These are phyloP conservation scores for Russula sp. DNA, from an alignment of 768 basidiomycete genomes.

Conservation along the genomic window DNA sequence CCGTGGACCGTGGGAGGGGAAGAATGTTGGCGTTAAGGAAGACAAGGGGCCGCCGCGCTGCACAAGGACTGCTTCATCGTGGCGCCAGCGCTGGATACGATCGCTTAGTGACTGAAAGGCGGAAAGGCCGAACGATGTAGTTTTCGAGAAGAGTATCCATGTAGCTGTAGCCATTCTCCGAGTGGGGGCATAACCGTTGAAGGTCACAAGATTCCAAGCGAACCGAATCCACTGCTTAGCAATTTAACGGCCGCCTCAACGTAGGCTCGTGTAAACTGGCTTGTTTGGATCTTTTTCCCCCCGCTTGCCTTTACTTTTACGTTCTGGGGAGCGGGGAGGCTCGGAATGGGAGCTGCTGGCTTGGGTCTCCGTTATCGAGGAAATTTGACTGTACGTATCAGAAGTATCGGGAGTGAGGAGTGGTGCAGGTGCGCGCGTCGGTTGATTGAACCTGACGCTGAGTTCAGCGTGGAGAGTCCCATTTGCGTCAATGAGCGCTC, in stretches of 20 bases:
- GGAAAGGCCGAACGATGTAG: neutral
- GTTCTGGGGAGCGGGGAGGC: neutral
- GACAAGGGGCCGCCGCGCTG: neutral
- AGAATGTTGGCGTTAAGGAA: neutral
- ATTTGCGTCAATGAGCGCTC: slow-evolving; percentile 20
- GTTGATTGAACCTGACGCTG: neutral
- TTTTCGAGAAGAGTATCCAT: neutral
- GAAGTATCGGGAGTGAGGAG: neutral
- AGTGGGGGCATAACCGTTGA: neutral
- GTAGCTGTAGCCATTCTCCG: neutral
- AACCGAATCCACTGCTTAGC: neutral
- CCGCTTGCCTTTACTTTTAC: neutral
- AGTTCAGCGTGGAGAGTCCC: slow-evolving; percentile 23
- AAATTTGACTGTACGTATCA: neutral
- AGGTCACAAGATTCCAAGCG: neutral
- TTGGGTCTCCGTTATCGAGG: neutral
- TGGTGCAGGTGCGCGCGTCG: neutral
- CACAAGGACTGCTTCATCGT: neutral
- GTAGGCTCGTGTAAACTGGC: neutral
- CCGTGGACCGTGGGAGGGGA: neutral
- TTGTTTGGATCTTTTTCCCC: neutral
- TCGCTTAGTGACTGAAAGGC: neutral
- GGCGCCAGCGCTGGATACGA: neutral
- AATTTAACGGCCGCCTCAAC: slow-evolving; percentile 3
- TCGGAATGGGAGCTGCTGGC: neutral